These are phyloP conservation scores for Ogataea hybrid DNA, from an alignment of 1,139 yeast species.

Conservation along the genomic window DNA sequence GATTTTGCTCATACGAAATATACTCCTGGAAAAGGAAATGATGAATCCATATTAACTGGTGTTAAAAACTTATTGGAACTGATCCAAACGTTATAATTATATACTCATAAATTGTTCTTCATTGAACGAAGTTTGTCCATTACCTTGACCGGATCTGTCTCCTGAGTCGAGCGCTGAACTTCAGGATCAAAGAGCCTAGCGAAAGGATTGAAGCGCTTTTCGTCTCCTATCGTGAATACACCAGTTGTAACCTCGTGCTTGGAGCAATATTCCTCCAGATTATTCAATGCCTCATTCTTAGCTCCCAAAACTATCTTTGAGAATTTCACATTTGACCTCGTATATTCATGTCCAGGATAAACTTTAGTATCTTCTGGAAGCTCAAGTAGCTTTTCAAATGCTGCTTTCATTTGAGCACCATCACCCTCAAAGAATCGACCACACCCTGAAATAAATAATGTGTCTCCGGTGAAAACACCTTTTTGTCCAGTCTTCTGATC, in stretches of 20 bases:
- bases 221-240: slow-evolving; percentile 78
- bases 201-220: slow-evolving; percentile 81
- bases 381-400: slow-evolving; percentile 56
- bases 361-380: slow-evolving; percentile 72
- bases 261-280: slow-evolving; percentile 49
- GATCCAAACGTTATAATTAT: slow-evolving; percentile 9
- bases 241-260: slow-evolving; percentile 79
- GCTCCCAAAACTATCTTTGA: slow-evolving; percentile 59
- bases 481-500: slow-evolving; percentile 61
- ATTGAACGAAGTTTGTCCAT: slow-evolving; percentile 48
- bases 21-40: slow-evolving; percentile 65
- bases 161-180: slow-evolving; percentile 42
- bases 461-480: slow-evolving; percentile 94
- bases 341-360: slow-evolving; percentile 96
- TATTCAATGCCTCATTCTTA: slow-evolving; percentile 49
- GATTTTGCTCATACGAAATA: slow-evolving; percentile 88
- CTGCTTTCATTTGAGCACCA: slow-evolving; percentile 72
- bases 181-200: slow-evolving; percentile 63
- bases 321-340: slow-evolving; percentile 75
- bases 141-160: slow-evolving; percentile 35
- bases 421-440: slow-evolving; percentile 96
- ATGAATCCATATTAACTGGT: slow-evolving; percentile 67
- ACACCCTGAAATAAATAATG: slow-evolving; percentile 90
- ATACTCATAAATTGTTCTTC: slow-evolving; percentile 40
- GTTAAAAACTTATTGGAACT: slow-evolving; percentile 52